A percentile compares a stretch with the other conserved stretches of the same genome.
phyloP scores from a whole-genome alignment of 2,329 filamentous ascomycete genomes.

The Penicillium sp. region DNA sequence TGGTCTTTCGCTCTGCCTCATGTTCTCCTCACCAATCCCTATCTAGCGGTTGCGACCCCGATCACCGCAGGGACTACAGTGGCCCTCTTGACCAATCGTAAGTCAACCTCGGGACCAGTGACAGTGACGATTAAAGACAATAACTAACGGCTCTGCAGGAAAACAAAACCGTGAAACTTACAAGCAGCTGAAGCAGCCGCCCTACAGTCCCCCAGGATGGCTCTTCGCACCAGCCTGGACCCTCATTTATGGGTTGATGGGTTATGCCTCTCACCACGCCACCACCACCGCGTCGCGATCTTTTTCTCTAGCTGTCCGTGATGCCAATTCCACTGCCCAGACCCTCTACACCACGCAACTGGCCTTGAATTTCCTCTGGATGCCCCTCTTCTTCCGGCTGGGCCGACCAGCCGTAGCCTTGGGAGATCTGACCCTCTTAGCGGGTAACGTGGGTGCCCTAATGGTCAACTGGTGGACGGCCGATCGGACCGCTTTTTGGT shows the following conservation, averaged over 20 bases:
- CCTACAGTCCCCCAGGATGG: conserved; percentile 56
- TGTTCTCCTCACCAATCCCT: conserved; percentile 27
- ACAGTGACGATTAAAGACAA: background rate
- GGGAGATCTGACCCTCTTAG: conserved; percentile 70
- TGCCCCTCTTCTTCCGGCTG: conserved; percentile 85
- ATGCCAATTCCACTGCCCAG: conserved; percentile 63
- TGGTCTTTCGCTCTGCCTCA: conserved; percentile 36
- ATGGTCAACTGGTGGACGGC: conserved; percentile 71
- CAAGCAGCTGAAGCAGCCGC: conserved; percentile 46
- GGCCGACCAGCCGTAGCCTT: conserved; percentile 72
- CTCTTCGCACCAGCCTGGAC: conserved; percentile 50
- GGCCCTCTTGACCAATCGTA: conserved; percentile 35
- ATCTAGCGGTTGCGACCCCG: conserved; percentile 34
- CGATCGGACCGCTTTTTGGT: conserved; percentile 70
- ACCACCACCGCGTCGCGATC: conserved; percentile 62
- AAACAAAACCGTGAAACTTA: conserved; percentile 41
- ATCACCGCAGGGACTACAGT: conserved; percentile 23
- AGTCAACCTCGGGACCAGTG: conserved; percentile 5
- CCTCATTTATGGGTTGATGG: conserved; percentile 69
- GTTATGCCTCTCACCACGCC: conserved; percentile 81
- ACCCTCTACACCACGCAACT: conserved; percentile 85
- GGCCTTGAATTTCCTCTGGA: conserved; percentile 82
- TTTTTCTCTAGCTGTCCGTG: conserved; percentile 57
- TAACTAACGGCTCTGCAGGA: conserved; percentile 48
- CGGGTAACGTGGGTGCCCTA: conserved; percentile 71